Conservation (phyloP, 768 basidiomycete genomes). For the Melanogaster broomeanus region DNA sequence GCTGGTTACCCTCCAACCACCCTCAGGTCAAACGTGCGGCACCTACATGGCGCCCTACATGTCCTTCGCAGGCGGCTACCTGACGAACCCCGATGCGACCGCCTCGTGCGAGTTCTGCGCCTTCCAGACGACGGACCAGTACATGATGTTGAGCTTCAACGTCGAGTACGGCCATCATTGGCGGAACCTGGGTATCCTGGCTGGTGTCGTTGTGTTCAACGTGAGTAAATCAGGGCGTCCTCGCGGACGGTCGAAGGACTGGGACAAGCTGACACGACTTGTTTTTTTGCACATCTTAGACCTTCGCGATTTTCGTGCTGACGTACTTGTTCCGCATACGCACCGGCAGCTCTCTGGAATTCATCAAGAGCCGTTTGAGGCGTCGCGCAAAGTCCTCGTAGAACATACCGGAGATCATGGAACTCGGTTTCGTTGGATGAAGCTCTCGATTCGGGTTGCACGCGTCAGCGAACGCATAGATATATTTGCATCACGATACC, state of each 20-base stretch:
- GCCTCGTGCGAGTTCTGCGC: conserved; percentile 59
- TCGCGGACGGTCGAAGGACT: background rate
- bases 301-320: conserved; percentile 20
- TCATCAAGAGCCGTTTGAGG: background rate
- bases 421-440: no score
- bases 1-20: conserved; percentile 52
- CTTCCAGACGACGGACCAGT: conserved; percentile 50
- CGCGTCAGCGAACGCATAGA: no score
- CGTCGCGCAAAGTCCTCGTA: no score
- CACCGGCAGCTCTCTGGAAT: conserved; percentile 8
- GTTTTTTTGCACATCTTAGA: conserved; percentile 17
- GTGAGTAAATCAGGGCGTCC: conserved; percentile 40
- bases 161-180: conserved; percentile 54
- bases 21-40: conserved; percentile 52
- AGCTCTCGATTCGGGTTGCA: no score
- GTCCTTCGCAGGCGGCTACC: conserved; percentile 50
- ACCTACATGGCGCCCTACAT: conserved; percentile 56
- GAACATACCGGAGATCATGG: no score
- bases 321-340: conserved; percentile 33
- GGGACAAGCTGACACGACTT: background rate
- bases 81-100: conserved; percentile 55
- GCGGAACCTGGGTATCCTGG: conserved; percentile 56
- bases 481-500: no score
- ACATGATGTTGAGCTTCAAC: conserved; percentile 48
- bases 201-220: conserved; percentile 51